Evolutionary conservation across 768 basidiomycete species (phyloP).

Genomic region (Termitomyces bulborhizus): DNA sequence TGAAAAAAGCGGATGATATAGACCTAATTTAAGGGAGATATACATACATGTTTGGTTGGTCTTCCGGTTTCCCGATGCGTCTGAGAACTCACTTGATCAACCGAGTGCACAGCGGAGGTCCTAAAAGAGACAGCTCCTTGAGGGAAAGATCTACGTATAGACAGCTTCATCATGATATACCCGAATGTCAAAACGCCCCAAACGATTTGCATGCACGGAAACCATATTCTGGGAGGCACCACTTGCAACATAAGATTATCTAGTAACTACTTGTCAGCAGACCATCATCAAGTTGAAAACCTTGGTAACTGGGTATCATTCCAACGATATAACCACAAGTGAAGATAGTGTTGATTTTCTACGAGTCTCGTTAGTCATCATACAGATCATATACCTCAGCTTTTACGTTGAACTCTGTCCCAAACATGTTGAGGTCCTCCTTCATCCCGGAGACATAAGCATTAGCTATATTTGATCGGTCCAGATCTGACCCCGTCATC

Average conservation of each 20-base stretch:
- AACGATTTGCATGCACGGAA: slow-evolving; percentile 57
- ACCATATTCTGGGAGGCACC: slow-evolving; percentile 58
- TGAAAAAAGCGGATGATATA: slow-evolving; percentile 70
- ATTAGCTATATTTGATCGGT: slow-evolving; percentile 63
- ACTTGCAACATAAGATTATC: slow-evolving; percentile 65
- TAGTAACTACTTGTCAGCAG: slow-evolving; percentile 15
- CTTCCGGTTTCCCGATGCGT: background rate
- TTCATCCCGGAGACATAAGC: slow-evolving; percentile 80
- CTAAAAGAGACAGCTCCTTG: slow-evolving; percentile 23
- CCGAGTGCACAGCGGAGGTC: slow-evolving; percentile 47
- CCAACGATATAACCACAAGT: slow-evolving; percentile 73
- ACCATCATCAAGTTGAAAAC: background rate
- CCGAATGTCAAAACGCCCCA: slow-evolving; percentile 66
- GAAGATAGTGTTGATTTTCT: slow-evolving; percentile 67
- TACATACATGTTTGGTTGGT: background rate
- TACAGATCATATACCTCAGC: background rate
- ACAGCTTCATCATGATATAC: slow-evolving; percentile 21
- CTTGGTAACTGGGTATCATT: slow-evolving; percentile 50
- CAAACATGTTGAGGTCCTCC: slow-evolving; percentile 61
- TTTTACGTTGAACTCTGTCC: slow-evolving; percentile 55
- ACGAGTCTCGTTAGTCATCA: background rate
- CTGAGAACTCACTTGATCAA: slow-evolving; percentile 52
- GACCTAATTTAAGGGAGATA: slow-evolving; percentile 33
- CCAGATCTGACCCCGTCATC: slow-evolving; percentile 40
- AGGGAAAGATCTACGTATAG: background rate